Evolutionary conservation across 129 eudicot species (phyloP).

Genomic region (Apium graveolens): DNA sequence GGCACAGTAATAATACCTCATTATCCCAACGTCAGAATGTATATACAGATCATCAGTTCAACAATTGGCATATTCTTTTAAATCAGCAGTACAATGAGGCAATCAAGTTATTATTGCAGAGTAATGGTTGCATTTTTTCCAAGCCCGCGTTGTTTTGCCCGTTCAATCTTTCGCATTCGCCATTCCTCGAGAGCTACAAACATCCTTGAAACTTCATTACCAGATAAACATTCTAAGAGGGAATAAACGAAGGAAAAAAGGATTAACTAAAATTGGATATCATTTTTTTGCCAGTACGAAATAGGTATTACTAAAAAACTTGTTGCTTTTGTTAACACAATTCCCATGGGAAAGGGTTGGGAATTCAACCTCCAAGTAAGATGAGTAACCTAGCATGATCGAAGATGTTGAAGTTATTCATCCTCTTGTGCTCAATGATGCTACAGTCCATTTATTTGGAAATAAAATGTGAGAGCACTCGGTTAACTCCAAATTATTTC

Average conservation of each 20-base stretch:
- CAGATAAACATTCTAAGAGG: background rate
- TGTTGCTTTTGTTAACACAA: background rate
- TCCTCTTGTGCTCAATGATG: no score
- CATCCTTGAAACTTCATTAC: background rate
- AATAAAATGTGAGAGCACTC: no score
- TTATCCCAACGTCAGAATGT: background rate
- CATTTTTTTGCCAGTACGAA: background rate
- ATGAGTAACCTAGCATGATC: background rate
- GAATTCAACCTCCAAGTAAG: background rate
- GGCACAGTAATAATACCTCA: background rate
- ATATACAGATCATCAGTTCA: background rate
- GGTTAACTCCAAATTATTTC: no score
- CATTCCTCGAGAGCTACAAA: slow-evolving; percentile 79
- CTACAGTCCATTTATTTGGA: no score
- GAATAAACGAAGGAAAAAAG: background rate
- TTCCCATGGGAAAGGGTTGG: background rate
- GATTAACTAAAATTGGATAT: background rate
- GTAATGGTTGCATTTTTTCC: slow-evolving; percentile 44
- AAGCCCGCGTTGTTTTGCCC: slow-evolving; percentile 65
- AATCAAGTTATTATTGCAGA: slow-evolving; percentile 14
- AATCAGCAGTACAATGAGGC: background rate
- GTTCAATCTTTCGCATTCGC: slow-evolving; percentile 88
- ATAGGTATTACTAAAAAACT: background rate
- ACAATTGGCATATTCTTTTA: background rate
- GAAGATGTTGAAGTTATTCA: background rate